These are phyloP conservation scores for Suhomyces canberraensis DNA, from an alignment of 805 yeast genomes.

Conservation along the genomic window DNA sequence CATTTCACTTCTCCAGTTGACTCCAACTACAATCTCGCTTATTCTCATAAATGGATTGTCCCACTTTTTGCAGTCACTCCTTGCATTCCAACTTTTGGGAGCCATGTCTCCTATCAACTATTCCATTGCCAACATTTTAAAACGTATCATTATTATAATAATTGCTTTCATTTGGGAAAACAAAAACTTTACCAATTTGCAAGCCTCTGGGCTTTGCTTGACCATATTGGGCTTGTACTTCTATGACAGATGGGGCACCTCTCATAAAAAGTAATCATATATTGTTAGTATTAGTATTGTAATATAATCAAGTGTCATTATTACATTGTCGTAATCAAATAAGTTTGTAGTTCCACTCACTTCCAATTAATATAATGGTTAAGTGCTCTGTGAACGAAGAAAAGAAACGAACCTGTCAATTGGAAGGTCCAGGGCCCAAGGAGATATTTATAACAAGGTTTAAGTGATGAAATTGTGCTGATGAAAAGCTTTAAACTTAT, in stretches of 20 bases:
- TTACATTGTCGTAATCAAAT: too few relatives aligned
- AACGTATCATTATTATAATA: conserved; percentile 66
- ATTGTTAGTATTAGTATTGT: too few relatives aligned
- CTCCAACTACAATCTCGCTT: conserved; percentile 29
- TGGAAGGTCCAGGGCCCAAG: too few relatives aligned
- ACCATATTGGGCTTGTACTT: conserved; percentile 41
- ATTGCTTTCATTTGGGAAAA: conserved; percentile 67
- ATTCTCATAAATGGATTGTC: conserved; percentile 61
- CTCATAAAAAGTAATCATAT: conserved; percentile 1
- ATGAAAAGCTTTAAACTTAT: too few relatives aligned
- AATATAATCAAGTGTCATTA: too few relatives aligned
- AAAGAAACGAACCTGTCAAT: too few relatives aligned
- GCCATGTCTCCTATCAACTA: conserved; percentile 71
- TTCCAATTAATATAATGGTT: too few relatives aligned
- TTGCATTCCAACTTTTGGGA: conserved; percentile 76
- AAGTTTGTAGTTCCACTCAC: too few relatives aligned
- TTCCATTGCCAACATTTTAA: conserved; percentile 74
- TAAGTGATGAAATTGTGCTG: too few relatives aligned
- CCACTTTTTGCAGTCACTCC: conserved; percentile 69
- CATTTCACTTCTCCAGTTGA: conserved; percentile 31
- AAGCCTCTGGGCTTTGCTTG: conserved; percentile 32
- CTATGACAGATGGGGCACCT: conserved; percentile 40
- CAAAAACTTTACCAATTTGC: conserved; percentile 26
- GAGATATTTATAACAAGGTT: too few relatives aligned
- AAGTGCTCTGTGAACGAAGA: too few relatives aligned